Percentiles rank a stretch among this genome's conserved stretches.
phyloP scores from a whole-genome alignment of 2,329 filamentous ascomycete genomes.

The Orbilia oligospora region DNA sequence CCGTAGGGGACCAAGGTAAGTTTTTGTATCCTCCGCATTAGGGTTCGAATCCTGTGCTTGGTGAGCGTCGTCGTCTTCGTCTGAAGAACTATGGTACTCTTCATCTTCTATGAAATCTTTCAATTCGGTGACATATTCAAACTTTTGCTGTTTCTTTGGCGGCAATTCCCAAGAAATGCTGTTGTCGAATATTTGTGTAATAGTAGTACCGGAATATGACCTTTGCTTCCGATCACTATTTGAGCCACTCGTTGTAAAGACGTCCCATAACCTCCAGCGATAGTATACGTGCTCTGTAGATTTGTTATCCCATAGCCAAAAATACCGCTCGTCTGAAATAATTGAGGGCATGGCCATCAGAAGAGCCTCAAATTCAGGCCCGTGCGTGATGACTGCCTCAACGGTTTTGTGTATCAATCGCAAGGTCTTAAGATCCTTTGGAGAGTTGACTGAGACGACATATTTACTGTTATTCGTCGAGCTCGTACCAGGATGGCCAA shows the following conservation, averaged over 20 bases:
- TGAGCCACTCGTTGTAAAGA: constrained; percentile 69
- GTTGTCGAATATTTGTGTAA: constrained; percentile 76
- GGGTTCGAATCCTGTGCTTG: constrained; percentile 63
- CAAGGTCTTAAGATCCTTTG: constrained; percentile 82
- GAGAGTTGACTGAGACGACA: constrained; percentile 81
- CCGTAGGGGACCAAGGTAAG: constrained; percentile 84
- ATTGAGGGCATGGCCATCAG: constrained; percentile 89
- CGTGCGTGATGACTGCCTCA: constrained; percentile 82
- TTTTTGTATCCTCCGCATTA: constrained; percentile 68
- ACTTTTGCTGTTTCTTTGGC: constrained; percentile 80
- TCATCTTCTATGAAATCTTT: constrained; percentile 86
- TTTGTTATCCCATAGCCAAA: constrained; percentile 91
- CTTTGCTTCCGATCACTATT: constrained; percentile 41
- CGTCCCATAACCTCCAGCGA: constrained; percentile 89
- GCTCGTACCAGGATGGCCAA: constrained; percentile 68
- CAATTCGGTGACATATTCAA: constrained; percentile 82
- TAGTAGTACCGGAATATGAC: constrained; percentile 59
- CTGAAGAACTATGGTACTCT: constrained; percentile 88
- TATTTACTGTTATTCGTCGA: constrained; percentile 62
- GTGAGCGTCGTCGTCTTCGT: constrained; percentile 77
- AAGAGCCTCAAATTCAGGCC: constrained; percentile 89
- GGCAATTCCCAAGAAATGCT: constrained; percentile 77
- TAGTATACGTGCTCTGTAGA: constrained; percentile 89
- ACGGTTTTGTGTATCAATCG: constrained; percentile 89
- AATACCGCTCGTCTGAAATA: constrained; percentile 88